These are phyloP conservation scores for Rosa persica DNA, from an alignment of 306 rosid species.

Conservation along the genomic window DNA sequence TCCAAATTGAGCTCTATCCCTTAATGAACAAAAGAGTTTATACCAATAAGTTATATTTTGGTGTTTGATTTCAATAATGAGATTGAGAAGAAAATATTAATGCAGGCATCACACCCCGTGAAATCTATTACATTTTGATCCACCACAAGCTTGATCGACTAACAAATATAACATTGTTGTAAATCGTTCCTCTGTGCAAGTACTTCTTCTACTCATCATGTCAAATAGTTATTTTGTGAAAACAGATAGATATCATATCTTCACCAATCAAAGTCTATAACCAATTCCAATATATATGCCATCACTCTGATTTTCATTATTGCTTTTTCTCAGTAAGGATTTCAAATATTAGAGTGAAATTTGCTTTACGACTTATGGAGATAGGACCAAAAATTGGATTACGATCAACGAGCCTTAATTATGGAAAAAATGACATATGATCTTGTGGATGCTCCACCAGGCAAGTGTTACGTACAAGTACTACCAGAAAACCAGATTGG, in stretches of 20 bases:
- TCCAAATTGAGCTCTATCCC: too few species aligned
- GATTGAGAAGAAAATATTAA: too few species aligned
- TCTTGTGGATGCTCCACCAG: slow-evolving; percentile 30
- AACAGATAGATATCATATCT: too few species aligned
- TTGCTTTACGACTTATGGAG: slow-evolving; percentile 32
- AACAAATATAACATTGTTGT: slow-evolving; percentile 14
- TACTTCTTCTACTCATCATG: neutral
- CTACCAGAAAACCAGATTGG: neutral
- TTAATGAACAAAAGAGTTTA: too few species aligned
- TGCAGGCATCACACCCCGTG: slow-evolving; percentile 21
- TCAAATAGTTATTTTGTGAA: too few species aligned
- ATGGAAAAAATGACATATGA: slow-evolving; percentile 18
- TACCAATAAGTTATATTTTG: too few species aligned
- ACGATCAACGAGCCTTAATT: slow-evolving; percentile 38
- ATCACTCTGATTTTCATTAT: too few species aligned
- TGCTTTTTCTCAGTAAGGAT: neutral
- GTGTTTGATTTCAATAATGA: too few species aligned
- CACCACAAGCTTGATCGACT: slow-evolving; percentile 12
- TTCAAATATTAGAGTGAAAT: slow-evolving; percentile 21
- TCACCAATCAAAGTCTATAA: too few species aligned
- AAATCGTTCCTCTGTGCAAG: neutral
- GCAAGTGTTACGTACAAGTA: slow-evolving; percentile 22
- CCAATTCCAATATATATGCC: neutral
- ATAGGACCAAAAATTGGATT: slow-evolving; percentile 37
- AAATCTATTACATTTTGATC: slow-evolving; percentile 21